Percentiles rank a stretch among this genome's conserved stretches.
Conservation (phyloP, 2,329 filamentous ascomycete species). For the Fusarium sarcochroum region DNA sequence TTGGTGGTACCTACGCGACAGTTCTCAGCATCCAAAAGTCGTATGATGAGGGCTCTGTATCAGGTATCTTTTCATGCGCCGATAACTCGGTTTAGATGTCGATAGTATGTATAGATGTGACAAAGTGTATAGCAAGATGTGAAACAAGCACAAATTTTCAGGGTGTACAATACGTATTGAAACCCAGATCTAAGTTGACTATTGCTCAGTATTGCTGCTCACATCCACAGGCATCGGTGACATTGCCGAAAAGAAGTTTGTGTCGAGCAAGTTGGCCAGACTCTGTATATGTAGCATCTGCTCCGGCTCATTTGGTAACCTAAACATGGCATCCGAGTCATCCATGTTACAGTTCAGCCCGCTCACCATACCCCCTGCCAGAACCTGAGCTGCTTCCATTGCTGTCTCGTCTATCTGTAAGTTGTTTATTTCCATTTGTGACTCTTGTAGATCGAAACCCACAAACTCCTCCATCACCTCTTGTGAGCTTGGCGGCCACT, state of each 20-base stretch:
- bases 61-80: not conserved
- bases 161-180: not conserved
- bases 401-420: conserved; percentile 5
- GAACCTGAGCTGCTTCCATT: conserved; percentile 9
- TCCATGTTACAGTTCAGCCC: not conserved
- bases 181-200: not conserved
- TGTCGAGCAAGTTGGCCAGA: conserved; percentile 31
- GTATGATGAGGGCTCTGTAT: not conserved
- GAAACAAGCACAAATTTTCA: no score
- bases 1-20: not conserved
- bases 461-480: not conserved
- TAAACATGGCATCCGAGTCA: not conserved
- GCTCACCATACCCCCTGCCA: conserved; percentile 1
- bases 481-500: not conserved
- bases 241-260: conserved; percentile 18
- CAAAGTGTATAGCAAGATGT: no score
- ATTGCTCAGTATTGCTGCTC: not conserved
- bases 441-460: not conserved
- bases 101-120: no score
- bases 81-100: not conserved
- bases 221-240: not conserved
- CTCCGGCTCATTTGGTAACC: conserved; percentile 9
- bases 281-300: conserved; percentile 29
- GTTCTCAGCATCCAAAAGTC: not conserved
- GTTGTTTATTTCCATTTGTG: not conserved